A percentile compares a stretch with the other conserved stretches of the same genome.
phyloP scores from a whole-genome alignment of 1,139 yeast species.

The Suhomyces coccinellae region DNA sequence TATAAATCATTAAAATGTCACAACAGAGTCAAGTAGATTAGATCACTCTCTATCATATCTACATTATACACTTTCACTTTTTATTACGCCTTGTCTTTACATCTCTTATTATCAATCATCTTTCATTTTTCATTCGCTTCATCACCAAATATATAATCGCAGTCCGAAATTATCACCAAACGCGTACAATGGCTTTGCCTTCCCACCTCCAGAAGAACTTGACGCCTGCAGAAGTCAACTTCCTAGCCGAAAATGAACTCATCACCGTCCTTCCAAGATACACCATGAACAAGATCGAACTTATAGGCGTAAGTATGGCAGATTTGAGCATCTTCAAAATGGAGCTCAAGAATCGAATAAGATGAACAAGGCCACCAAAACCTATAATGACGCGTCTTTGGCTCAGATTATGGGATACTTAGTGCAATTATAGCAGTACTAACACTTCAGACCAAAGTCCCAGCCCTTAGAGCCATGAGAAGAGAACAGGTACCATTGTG shows the following conservation, averaged over 20 bases:
- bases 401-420: neutral
- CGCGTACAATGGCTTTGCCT: slow-evolving; percentile 62
- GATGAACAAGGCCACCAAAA: neutral
- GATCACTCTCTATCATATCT: too few species aligned
- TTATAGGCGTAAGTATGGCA: slow-evolving; percentile 56
- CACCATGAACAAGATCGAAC: slow-evolving; percentile 58
- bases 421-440: neutral
- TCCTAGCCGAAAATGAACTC: slow-evolving; percentile 77
- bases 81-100: too few species aligned
- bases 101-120: too few species aligned
- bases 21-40: too few species aligned
- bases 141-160: neutral
- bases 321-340: neutral
- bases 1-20: too few species aligned
- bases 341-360: neutral
- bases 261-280: slow-evolving; percentile 77
- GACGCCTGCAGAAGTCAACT: slow-evolving; percentile 76
- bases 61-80: too few species aligned
- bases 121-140: neutral
- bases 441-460: slow-evolving; percentile 41
- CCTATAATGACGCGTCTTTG: neutral
- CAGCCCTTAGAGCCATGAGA: slow-evolving; percentile 64
- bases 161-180: neutral
- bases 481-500: slow-evolving; percentile 78
- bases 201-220: slow-evolving; percentile 55